Evolutionary conservation across 2,329 filamentous ascomycete species (phyloP).

Genomic region (Colletotrichum kahawae): DNA sequence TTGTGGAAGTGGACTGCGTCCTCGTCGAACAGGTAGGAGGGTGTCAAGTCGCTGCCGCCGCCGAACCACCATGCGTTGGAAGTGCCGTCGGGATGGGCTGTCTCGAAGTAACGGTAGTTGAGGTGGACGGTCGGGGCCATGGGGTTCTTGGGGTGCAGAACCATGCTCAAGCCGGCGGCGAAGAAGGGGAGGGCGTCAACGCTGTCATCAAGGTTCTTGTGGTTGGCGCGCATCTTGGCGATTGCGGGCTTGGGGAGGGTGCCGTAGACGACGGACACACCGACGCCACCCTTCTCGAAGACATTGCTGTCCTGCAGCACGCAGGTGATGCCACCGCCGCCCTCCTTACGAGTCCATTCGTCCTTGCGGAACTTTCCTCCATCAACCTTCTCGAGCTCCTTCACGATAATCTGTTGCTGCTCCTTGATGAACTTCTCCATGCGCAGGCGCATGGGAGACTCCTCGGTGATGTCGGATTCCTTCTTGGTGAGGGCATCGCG

Average conservation of each 20-base stretch:
- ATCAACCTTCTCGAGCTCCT: conserved; percentile 82
- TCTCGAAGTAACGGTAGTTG: conserved; percentile 99
- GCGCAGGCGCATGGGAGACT: conserved; percentile 93
- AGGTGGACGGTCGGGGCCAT: conserved; percentile 98
- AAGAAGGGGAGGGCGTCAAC: conserved; percentile 92
- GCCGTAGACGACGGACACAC: conserved; percentile 94
- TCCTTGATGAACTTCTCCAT: conserved; percentile 98
- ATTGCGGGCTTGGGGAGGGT: conserved; percentile 87
- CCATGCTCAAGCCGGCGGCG: conserved; percentile 89
- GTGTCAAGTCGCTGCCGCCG: conserved; percentile 92
- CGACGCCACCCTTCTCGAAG: conserved; percentile 97
- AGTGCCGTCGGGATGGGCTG: conserved; percentile 80
- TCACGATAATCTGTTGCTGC: conserved; percentile 87
- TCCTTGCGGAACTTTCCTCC: conserved; percentile 83
- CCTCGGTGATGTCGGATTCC: conserved; percentile 73
- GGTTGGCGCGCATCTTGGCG: conserved; percentile 90
- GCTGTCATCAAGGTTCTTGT: conserved; percentile 83
- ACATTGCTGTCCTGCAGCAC: conserved; percentile 95
- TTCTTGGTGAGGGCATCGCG: conserved; percentile 82
- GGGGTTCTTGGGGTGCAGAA: conserved; percentile 91
- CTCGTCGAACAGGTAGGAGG: conserved; percentile 93
- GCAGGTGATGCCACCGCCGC: conserved; percentile 92
- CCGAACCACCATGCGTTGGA: conserved; percentile 98
- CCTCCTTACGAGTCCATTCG: conserved; percentile 85
- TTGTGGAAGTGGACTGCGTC: conserved; percentile 97